Conservation (phyloP, 768 basidiomycete species). For the Russula earlei region DNA sequence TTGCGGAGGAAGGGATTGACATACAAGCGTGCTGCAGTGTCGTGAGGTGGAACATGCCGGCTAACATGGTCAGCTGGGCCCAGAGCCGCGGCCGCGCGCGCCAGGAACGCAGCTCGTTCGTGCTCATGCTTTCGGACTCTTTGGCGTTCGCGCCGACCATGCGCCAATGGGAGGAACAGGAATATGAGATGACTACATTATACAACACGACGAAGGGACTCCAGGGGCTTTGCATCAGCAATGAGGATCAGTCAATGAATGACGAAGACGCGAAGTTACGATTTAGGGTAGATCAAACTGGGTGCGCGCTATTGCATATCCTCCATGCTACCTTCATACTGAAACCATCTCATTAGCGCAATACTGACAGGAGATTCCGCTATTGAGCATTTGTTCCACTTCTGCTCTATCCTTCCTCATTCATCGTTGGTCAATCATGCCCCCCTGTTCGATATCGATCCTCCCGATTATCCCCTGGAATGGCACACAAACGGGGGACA, state of each 20-base stretch:
- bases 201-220: slow-evolving; percentile 39
- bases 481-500: slow-evolving; percentile 40
- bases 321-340: not conserved
- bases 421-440: slow-evolving; percentile 39
- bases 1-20: slow-evolving; percentile 84
- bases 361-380: slow-evolving; percentile 60
- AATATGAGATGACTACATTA: slow-evolving; percentile 49
- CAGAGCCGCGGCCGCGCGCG: slow-evolving; percentile 78
- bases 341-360: slow-evolving; percentile 37
- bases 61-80: slow-evolving; percentile 75
- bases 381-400: slow-evolving; percentile 60
- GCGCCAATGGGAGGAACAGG: slow-evolving; percentile 46
- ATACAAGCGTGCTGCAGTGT: slow-evolving; percentile 76
- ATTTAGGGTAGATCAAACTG: slow-evolving; percentile 49
- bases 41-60: slow-evolving; percentile 68
- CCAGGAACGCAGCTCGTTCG: slow-evolving; percentile 58
- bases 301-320: slow-evolving; percentile 33
- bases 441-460: slow-evolving; percentile 58
- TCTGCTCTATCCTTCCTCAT: slow-evolving; percentile 60
- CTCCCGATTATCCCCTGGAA: slow-evolving; percentile 50
- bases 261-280: slow-evolving; percentile 30
- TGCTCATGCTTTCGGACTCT: slow-evolving; percentile 56
- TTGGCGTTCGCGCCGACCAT: slow-evolving; percentile 34
- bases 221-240: slow-evolving; percentile 19
- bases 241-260: slow-evolving; percentile 24